phyloP scores from a whole-genome alignment of 2,329 filamentous ascomycete genomes.

The Lizonia empirigonia region DNA sequence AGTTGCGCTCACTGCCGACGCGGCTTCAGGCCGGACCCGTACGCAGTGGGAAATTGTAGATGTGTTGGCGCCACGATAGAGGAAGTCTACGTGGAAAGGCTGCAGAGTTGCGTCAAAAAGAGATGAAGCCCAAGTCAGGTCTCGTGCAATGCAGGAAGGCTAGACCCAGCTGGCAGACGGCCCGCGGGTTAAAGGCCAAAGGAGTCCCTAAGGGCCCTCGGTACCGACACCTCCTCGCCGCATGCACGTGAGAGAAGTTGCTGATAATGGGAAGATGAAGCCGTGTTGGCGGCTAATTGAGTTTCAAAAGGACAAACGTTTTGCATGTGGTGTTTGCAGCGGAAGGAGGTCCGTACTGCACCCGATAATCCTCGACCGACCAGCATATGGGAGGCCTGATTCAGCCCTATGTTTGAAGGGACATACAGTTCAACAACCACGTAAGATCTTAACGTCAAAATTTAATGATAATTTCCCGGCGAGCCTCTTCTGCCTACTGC shows the following conservation, averaged over 20 bases:
- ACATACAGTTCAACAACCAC: too few species aligned
- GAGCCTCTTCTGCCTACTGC: too few species aligned
- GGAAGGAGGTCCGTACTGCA: conserved; percentile 26
- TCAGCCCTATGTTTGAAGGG: too few species aligned
- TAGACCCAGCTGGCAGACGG: conserved; percentile 34
- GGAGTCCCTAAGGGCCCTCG: conserved; percentile 11
- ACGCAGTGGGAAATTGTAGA: conserved; percentile 21
- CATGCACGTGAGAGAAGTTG: conserved; percentile 3
- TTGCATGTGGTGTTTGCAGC: conserved; percentile 14
- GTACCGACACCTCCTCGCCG: conserved; percentile 5
- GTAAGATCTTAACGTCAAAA: too few species aligned
- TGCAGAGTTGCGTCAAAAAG: conserved; percentile 24
- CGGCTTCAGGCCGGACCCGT: conserved; percentile 18
- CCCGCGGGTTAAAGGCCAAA: conserved; percentile 25
- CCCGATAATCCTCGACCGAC: too few species aligned
- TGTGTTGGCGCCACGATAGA: conserved; percentile 29
- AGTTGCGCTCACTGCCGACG: conserved; percentile 23
- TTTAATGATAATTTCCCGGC: too few species aligned
- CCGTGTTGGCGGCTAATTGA: conserved; percentile 31
- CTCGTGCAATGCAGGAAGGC: conserved; percentile 42
- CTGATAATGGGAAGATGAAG: conserved; percentile 3
- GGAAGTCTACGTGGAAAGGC: conserved; percentile 28
- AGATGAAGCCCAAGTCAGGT: conserved; percentile 35
- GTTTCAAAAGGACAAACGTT: conserved; percentile 4
- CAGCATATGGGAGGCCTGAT: too few species aligned